These are phyloP conservation scores for Endocalyx cinctus DNA, from an alignment of 2,329 filamentous ascomycete species.

Conservation along the genomic window DNA sequence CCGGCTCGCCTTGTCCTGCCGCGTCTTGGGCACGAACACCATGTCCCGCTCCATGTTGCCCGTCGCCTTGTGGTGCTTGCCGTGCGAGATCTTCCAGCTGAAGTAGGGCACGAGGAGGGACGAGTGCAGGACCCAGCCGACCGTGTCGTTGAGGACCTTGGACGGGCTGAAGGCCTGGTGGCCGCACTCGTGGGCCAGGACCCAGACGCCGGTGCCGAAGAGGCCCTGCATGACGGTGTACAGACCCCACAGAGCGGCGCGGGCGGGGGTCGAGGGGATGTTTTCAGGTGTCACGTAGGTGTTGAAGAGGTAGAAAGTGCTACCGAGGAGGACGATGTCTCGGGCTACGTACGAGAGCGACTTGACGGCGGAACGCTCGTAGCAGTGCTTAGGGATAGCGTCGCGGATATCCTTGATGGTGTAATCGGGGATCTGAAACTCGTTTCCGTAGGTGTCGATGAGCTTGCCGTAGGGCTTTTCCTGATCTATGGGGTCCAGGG, in stretches of 20 bases:
- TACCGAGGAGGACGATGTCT: constrained; percentile 67
- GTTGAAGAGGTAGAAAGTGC: constrained; percentile 84
- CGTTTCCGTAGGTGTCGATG: constrained; percentile 88
- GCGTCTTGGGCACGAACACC: constrained; percentile 95
- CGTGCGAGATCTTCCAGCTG: constrained; percentile 98
- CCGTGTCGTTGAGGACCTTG: constrained; percentile 82
- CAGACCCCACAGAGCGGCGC: constrained; percentile 59
- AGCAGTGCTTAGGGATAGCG: constrained; percentile 97
- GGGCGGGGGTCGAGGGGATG: constrained; percentile 64
- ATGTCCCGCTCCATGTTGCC: constrained; percentile 97
- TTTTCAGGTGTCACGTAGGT: constrained; percentile 82
- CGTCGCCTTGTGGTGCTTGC: constrained; percentile 99
- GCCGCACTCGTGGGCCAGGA: constrained; percentile 95
- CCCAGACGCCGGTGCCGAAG: constrained; percentile 91
- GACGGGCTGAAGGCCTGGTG: constrained; percentile 96
- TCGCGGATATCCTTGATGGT: constrained; percentile 97
- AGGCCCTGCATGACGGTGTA: constrained; percentile 84
- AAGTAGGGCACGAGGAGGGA: constrained; percentile 91
- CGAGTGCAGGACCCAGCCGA: constrained; percentile 89
- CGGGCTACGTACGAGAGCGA: constrained; percentile 81
- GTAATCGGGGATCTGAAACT: constrained; percentile 90
- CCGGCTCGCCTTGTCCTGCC: constrained; percentile 72
- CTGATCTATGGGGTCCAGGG: constrained; percentile 52
- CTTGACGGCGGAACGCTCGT: constrained; percentile 72
- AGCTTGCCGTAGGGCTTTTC: constrained; percentile 55